These are phyloP conservation scores for Cryptococcus sp. DNA, from an alignment of 1,284 basidiomycete species.

Conservation along the genomic window DNA sequence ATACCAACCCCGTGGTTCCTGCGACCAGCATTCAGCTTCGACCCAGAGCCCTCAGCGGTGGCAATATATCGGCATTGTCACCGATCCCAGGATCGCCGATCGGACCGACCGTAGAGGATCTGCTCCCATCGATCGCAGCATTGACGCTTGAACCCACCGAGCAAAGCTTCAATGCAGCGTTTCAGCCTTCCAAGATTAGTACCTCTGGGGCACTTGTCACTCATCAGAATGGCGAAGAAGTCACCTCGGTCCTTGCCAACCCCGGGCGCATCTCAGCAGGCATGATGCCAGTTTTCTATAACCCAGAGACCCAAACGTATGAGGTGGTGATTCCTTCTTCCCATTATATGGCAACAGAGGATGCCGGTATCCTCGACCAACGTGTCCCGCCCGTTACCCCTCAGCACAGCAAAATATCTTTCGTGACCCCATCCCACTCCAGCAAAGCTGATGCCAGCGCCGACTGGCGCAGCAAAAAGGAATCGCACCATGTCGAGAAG, in stretches of 20 bases:
- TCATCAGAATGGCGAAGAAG: neutral
- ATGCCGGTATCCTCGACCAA: no score
- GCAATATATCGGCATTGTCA: conserved; percentile 11
- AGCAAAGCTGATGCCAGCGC: conserved; percentile 45
- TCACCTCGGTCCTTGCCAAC: neutral
- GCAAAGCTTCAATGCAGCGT: neutral
- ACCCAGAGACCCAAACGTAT: conserved; percentile 12
- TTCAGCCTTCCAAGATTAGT: neutral
- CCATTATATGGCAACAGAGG: no score
- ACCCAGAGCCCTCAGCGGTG: conserved; percentile 9
- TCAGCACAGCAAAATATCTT: conserved; percentile 2
- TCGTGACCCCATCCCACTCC: conserved; percentile 1
- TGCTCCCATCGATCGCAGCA: neutral
- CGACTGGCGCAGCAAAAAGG: conserved; percentile 38
- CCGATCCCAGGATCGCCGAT: conserved; percentile 17
- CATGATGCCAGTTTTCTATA: conserved; percentile 10
- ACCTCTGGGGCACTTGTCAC: neutral
- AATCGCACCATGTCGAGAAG: neutral
- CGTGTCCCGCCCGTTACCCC: conserved; percentile 3
- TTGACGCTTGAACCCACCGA: neutral
- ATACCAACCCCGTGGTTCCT: neutral
- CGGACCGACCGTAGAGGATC: neutral
- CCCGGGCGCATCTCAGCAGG: conserved; percentile 7
- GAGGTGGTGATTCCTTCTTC: conserved; percentile 2
- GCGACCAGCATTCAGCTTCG: neutral